Base-by-base conservation (phyloP, 2,329 filamentous ascomycete genomes). In the Penicillium palitans region DNA sequence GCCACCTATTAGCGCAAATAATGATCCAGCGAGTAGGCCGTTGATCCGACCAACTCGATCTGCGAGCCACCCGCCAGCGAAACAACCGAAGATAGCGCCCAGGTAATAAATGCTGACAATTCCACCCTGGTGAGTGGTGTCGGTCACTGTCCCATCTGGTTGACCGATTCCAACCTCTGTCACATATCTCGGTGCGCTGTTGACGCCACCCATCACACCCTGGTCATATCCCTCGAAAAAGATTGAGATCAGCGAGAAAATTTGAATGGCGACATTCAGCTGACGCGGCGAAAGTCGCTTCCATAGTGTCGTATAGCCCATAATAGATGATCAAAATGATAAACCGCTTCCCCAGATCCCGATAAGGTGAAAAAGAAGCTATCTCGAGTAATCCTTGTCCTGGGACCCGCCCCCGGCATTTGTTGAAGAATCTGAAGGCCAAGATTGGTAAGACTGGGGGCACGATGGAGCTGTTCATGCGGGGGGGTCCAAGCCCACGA, bases 71-170 rank as follows among this genome's bases (percentile, higher is more conserved):
- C 75, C 80, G 12, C 80, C 81, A 12, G 74, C 66, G 61, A 83
- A 82, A 64, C 80, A 82, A 13, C 80, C 81, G 52, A 79, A 77
- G 57, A 83, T 80, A 19, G 74, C 76, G 6, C 81, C 81, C 25
- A 83, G 72, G 61, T 83, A 83, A 64, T 84, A 83, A 2, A 81
- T 74, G n/a, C 80, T 79, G 19, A 81, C 79, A 46, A 83, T 78
- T 39, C 81, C 81, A 8, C 81, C 81, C 65, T 83, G 79, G 58
- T 82, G 78, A 3, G 78, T 76, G 13, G 76, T 75, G 63, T 80
- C 70, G 12, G 80, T 83, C 29, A 83, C 76, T 4, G 72, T 77
- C 27, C 78, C 81, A 61, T 80, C 76, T 0, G 75, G 49, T 24
- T 52, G 58, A 17, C 81, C 81, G 46, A 83, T 82, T 45, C 76